Conservation (phyloP, 306 rosid genomes). For the Quercus wislizeni region DNA sequence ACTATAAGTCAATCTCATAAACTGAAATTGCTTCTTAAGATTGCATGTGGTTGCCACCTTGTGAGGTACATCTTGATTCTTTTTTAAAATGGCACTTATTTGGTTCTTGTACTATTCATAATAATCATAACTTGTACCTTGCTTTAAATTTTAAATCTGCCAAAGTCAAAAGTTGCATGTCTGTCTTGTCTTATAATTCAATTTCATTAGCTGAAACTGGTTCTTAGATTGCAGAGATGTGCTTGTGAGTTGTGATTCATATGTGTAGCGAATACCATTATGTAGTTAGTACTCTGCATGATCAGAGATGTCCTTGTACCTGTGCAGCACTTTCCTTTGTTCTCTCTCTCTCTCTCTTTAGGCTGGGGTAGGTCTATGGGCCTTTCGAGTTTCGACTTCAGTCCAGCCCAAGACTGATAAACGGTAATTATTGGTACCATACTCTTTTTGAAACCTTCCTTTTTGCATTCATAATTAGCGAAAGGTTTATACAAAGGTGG, state of each 20-base stretch:
- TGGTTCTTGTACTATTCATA: neutral
- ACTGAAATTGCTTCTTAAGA: neutral
- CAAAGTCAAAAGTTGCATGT: neutral
- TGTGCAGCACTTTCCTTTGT: neutral
- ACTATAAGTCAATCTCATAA: neutral
- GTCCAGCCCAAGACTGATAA: neutral
- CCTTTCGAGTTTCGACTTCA: constrained; percentile 8
- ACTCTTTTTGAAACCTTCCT: neutral
- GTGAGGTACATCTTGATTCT: neutral
- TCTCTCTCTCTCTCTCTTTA: neutral
- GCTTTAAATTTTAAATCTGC: neutral
- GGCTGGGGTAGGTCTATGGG: neutral
- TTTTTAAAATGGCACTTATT: neutral
- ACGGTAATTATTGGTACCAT: neutral
- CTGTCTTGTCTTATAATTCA: neutral
- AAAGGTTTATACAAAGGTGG: no score
- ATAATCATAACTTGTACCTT: neutral
- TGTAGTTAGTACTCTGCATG: neutral
- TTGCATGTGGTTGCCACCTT: neutral
- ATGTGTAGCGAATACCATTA: neutral
- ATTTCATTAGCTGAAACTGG: neutral
- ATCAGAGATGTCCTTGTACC: neutral
- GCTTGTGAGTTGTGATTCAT: no score
- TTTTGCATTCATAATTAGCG: neutral
- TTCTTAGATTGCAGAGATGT: neutral